Evolutionary conservation across 495 filamentous ascomycete genomes (phyloP).

Genomic region (Podospora conica): DNA sequence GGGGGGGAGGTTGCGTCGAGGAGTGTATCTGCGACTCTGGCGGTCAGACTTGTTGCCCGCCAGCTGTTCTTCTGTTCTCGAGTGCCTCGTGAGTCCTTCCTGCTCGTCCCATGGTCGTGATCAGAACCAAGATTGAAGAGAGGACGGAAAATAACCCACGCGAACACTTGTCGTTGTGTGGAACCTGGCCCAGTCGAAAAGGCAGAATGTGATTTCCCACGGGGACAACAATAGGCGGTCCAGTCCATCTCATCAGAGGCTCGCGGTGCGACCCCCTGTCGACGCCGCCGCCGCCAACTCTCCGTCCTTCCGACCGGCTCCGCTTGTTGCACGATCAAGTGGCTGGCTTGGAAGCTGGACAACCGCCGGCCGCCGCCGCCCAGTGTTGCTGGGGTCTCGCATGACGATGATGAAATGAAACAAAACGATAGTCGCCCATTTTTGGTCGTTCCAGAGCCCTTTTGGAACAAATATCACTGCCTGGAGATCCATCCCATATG

Average conservation of each 20-base stretch:
- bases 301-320: not conserved
- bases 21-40: not conserved
- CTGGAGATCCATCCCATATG: not conserved
- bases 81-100: not conserved
- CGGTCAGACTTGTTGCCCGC: not conserved
- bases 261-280: not conserved
- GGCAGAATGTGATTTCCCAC: not conserved
- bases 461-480: not conserved
- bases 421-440: not conserved
- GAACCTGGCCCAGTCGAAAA: not conserved
- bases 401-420: slow-evolving; percentile 6
- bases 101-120: not conserved
- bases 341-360: not conserved
- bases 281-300: not conserved
- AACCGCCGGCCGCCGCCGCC: not conserved
- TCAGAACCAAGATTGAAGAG: not conserved
- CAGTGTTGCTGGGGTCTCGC: not conserved
- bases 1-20: not conserved
- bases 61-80: not conserved
- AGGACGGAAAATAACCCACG: not conserved
- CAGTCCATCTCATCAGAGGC: not conserved
- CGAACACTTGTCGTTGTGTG: not conserved
- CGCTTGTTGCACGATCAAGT: not conserved
- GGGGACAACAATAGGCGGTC: not conserved
- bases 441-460: not conserved